Evolutionary conservation across 2,329 filamentous ascomycete species (phyloP), one percentile per base, ranked within the genome.

Genomic region (Stagonosporopsis vannaccii): DNA sequence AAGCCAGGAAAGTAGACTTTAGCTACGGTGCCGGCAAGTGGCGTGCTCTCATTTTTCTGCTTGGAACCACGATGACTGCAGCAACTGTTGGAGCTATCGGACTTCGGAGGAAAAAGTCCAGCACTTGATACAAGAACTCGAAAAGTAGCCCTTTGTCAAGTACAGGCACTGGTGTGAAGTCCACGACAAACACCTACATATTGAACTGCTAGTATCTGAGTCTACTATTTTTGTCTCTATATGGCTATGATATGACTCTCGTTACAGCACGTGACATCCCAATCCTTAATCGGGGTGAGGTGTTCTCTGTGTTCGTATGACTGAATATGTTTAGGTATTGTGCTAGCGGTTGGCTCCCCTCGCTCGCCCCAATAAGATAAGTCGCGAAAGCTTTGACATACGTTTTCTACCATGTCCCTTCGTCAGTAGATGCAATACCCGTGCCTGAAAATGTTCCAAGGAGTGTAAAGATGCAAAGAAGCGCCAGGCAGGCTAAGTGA

Each of bases 1-100:
- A 23, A 17, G 19, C 26, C 25, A 33, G 0, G 15, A 13, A 3
- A 13, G 22, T 43, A 8, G 13, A 17, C 7, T 30, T 39, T 17
- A 23, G 37, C 6, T 50, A 20, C n/a, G 47, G 39, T 12, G 28
- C 39, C 26, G 47, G 26, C 6, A 50, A 42, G 15, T 50, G 47
- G 47, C 37, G 30, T 4, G n/a, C 40, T 15, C 32, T 50, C 12
- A 43, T 50, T 7, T 15, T 50, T 4, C 25, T 35, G 7, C n/a
- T 42, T 17, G 47, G 47, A 1, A 22, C 20, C 5, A 42, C 37
- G 3, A 50, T 43, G 37, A 15, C 15, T 28, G 30, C 22, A 22
- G 39, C 37, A 4, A 50, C 45, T 7, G 5, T 48, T 11, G 45
- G 35, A 5, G 45, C 28, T 17, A 3, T 48, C 15, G 35, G 35